These are phyloP conservation scores for Pseudofabraea citricarpa DNA, from an alignment of 2,329 filamentous ascomycete species.

Conservation along the genomic window DNA sequence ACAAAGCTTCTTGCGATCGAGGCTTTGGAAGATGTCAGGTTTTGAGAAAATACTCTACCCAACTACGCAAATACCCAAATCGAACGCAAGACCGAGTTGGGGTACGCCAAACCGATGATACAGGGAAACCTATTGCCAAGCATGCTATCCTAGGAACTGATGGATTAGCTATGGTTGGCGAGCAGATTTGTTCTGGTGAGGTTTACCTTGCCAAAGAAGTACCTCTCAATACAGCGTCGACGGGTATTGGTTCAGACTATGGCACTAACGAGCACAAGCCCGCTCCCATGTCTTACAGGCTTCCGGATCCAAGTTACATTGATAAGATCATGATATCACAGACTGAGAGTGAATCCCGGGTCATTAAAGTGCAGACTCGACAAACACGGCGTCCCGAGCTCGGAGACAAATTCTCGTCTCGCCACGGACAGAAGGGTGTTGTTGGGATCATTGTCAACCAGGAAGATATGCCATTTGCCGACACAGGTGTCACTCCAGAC, in stretches of 20 bases:
- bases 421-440: slow-evolving; percentile 97
- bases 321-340: slow-evolving; percentile 95
- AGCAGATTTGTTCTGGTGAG: slow-evolving; percentile 71
- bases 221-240: slow-evolving; percentile 71
- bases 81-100: slow-evolving; percentile 64
- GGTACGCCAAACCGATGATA: slow-evolving; percentile 48
- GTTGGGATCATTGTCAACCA: slow-evolving; percentile 95
- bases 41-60: slow-evolving; percentile 88
- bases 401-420: slow-evolving; percentile 97
- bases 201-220: slow-evolving; percentile 88
- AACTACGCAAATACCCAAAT: slow-evolving; percentile 85
- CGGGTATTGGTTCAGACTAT: slow-evolving; percentile 64
- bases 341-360: slow-evolving; percentile 77
- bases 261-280: slow-evolving; percentile 59
- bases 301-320: slow-evolving; percentile 80
- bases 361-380: slow-evolving; percentile 93
- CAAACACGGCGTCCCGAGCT: slow-evolving; percentile 93
- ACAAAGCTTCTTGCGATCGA: slow-evolving; percentile 91
- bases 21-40: slow-evolving; percentile 97
- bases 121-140: slow-evolving; percentile 59
- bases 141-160: slow-evolving; percentile 76
- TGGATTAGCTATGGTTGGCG: slow-evolving; percentile 82
- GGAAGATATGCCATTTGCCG: slow-evolving; percentile 94
- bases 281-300: slow-evolving; percentile 71
- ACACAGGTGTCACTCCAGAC: slow-evolving; percentile 86